Evolutionary conservation across 768 basidiomycete species (phyloP).

Genomic region (Leccinum subgranulosum): DNA sequence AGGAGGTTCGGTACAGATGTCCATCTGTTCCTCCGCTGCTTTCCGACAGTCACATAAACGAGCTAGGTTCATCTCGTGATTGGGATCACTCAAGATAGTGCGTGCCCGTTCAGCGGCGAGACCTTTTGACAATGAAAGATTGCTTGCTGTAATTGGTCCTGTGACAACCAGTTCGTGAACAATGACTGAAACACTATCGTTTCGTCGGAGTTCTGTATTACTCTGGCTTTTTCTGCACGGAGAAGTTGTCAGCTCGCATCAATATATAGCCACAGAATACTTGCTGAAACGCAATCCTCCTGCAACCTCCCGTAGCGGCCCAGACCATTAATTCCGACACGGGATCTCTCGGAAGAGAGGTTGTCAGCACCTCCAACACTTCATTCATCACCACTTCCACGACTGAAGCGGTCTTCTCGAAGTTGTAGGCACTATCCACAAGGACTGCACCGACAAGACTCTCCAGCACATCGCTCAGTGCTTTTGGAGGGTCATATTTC

Average conservation of each 20-base stretch:
- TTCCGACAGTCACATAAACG: constrained; percentile 42
- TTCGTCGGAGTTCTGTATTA: constrained; percentile 39
- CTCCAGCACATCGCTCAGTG: constrained; percentile 80
- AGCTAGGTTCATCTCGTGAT: constrained; percentile 43
- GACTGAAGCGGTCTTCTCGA: constrained; percentile 61
- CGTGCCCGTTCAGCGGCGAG: constrained; percentile 64
- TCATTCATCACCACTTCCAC: constrained; percentile 65
- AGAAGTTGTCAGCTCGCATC: not conserved
- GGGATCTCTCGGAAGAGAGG: constrained; percentile 65
- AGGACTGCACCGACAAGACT: constrained; percentile 81
- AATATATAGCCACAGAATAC: constrained; percentile 16
- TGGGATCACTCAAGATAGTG: constrained; percentile 45
- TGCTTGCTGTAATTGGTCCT: constrained; percentile 60
- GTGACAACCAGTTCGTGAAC: constrained; percentile 56
- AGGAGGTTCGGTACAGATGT: constrained; percentile 12
- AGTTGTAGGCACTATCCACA: constrained; percentile 73
- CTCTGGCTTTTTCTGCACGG: constrained; percentile 42
- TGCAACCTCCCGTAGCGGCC: constrained; percentile 58
- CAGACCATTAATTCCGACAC: constrained; percentile 70
- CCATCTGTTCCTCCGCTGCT: constrained; percentile 13
- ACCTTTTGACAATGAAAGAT: constrained; percentile 60
- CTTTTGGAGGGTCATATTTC: constrained; percentile 86
- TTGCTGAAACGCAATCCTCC: constrained; percentile 43
- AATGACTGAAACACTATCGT: constrained; percentile 53
- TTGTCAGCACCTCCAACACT: constrained; percentile 56